Percentiles rank a stretch among this genome's conserved stretches.
Evolutionary conservation across 192 early-diverging fungal genomes (phyloP).

Genomic region (Linnemannia schmuckeri): DNA sequence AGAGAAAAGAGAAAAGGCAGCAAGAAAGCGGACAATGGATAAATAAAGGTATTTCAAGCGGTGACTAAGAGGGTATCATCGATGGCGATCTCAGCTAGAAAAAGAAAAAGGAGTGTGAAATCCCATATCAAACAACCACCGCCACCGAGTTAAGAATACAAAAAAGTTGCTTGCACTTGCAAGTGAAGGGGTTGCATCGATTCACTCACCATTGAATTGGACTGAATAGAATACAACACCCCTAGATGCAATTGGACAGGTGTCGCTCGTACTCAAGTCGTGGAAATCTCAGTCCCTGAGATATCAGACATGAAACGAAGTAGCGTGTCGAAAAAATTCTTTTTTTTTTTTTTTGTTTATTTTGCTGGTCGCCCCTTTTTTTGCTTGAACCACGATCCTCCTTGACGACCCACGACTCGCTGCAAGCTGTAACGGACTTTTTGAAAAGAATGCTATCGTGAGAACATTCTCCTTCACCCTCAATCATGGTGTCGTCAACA

Average conservation of each 20-base stretch:
- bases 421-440: neutral
- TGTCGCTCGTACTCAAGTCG: neutral
- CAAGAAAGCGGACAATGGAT: no score
- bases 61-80: neutral
- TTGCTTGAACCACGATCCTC: neutral
- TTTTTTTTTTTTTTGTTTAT: neutral
- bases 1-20: no score
- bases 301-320: no score
- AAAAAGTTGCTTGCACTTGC: no score
- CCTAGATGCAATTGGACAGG: neutral
- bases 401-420: neutral
- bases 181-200: neutral
- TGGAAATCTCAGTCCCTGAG: neutral
- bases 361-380: neutral
- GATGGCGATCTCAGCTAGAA: slow-evolving; percentile 17
- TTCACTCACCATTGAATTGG: neutral
- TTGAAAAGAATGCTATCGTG: neutral
- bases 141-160: slow-evolving; percentile 9
- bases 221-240: neutral
- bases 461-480: neutral
- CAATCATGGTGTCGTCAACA: neutral
- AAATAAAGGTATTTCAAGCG: neutral
- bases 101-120: slow-evolving; percentile 5
- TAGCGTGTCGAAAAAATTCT: neutral
- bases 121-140: neutral